Percentiles rank a stretch among this genome's conserved stretches.
phyloP scores from a whole-genome alignment of 192 early-diverging fungal species.

The Linnemannia hyalina region DNA sequence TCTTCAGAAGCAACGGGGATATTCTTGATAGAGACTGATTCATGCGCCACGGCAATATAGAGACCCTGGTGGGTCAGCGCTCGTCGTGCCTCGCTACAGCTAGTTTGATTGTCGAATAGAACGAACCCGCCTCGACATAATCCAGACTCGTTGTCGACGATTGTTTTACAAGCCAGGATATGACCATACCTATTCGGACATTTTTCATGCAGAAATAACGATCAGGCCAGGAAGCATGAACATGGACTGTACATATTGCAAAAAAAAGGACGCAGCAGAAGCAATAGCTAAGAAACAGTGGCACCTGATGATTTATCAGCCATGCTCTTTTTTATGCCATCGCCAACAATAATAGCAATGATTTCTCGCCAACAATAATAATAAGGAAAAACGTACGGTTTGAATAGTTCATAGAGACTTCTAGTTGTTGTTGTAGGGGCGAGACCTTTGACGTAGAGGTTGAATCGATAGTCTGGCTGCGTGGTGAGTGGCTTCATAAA shows the following conservation, averaged over 20 bases:
- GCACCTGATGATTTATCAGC: not conserved
- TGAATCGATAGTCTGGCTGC: constrained; percentile 32
- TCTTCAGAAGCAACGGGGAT: constrained; percentile 9
- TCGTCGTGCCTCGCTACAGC: constrained; percentile 38
- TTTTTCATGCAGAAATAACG: not conserved
- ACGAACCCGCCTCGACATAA: constrained; percentile 47
- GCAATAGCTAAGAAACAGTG: not conserved
- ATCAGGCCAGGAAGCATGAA: not conserved
- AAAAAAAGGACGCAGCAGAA: not conserved
- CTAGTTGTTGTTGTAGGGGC: constrained; percentile 23
- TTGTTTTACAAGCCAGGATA: constrained; percentile 40
- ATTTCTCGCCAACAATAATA: not conserved
- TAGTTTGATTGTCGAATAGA: constrained; percentile 36
- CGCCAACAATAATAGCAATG: no score
- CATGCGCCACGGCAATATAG: constrained; percentile 48
- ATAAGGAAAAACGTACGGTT: constrained; percentile 37
- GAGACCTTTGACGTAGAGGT: constrained; percentile 45
- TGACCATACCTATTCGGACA: constrained; percentile 36
- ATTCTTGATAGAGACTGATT: constrained; percentile 43
- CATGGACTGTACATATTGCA: no score
- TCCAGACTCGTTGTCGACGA: constrained; percentile 24
- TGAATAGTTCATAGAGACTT: constrained; percentile 31
- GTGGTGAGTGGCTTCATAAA: constrained; percentile 28
- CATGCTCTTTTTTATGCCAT: not conserved
- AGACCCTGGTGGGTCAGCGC: constrained; percentile 40